Base-by-base conservation (phyloP, 441 rosid species). In the Croton setiger region DNA sequence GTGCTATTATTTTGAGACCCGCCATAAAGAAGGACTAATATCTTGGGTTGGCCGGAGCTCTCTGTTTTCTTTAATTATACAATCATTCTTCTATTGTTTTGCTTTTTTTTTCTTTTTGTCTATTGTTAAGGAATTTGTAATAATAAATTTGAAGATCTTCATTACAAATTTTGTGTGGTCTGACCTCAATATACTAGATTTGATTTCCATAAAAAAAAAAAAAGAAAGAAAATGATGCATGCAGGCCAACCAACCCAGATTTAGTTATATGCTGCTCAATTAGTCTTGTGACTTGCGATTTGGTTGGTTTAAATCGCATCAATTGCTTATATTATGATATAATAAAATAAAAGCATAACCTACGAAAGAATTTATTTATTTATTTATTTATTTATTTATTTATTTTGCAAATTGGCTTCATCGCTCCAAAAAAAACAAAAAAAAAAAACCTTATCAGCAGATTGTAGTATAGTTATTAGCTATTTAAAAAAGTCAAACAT, bases 301-400 rank as follows among this genome's bases (percentile, higher is more conserved):
- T 56, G 63, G 60, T 56, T 43, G 70, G 27, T 17, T 55, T 55
- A 23, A 67, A 67, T 43, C 52, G 53, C 61, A 67, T 67, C 70
- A 41, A 41, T 55, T 53, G 70, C 14, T 55, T 43, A 37, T n/a
- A 5, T n/a, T n/a, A n/a, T n/a, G n/a, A n/a, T n/a, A 52, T 36
- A 55, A 52, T 6, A 65, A 51, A 36, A 47, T 48, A n/a, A 12
- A 49, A 21, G 20, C 37, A 23, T 9, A 43, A 44, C 17, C 12
- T 2, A 43, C 9, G 4, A 21, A 0, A 44, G 1, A 21, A 9
- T 12, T n/a, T n/a, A n/a, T n/a, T n/a, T n/a, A n/a, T n/a, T n/a
- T n/a, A n/a, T n/a, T n/a, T n/a, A n/a, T n/a, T n/a, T n/a, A n/a
- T n/a, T n/a, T n/a, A n/a, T n/a, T n/a, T n/a, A 41, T 41, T n/a